These are phyloP conservation scores for Annona cherimola DNA, from an alignment of 164 flowering plant species.

Conservation along the genomic window DNA sequence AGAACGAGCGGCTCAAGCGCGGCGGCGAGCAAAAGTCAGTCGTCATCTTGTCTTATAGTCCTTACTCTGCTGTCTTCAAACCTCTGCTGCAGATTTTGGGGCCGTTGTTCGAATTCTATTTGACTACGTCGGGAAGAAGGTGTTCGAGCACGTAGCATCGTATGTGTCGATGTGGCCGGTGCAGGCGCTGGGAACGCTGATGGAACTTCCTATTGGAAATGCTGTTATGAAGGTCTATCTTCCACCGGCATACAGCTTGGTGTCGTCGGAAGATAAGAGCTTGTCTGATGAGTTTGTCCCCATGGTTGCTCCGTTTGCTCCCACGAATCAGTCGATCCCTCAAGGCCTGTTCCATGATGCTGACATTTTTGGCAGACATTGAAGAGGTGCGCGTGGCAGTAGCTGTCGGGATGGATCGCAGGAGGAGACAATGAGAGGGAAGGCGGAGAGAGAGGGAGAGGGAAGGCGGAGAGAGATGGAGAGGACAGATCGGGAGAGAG, in stretches of 20 bases:
- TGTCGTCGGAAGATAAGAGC: conserved; percentile 43
- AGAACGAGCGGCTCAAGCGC: conserved; percentile 89
- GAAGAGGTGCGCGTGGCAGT: too few species aligned
- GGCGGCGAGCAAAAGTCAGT: conserved; percentile 99
- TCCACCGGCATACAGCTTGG: conserved; percentile 84
- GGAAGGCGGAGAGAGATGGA: too few species aligned
- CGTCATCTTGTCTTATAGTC: conserved; percentile 74
- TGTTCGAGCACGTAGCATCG: conserved; percentile 77
- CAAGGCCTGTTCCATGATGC: conserved; percentile 95
- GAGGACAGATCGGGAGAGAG: too few species aligned
- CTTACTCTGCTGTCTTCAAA: conserved; percentile 81
- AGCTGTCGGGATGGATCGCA: too few species aligned
- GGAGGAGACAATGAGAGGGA: too few species aligned
- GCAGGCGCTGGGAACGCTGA: conserved; percentile 65
- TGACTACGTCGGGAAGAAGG: conserved; percentile 87
- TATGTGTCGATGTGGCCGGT: conserved; percentile 82
- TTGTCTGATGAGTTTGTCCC: conserved; percentile 53
- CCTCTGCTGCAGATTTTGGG: conserved; percentile 95
- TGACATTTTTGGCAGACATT: conserved; percentile 75
- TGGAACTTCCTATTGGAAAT: conserved; percentile 97
- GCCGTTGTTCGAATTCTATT: conserved; percentile 82
- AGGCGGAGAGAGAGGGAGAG: too few species aligned
- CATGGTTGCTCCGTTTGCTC: conserved; percentile 71
- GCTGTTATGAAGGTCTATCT: conserved; percentile 73
- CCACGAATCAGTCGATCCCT: conserved; percentile 70